Base-by-base conservation (phyloP, 139 green algal genomes). In the Closterium sp. region DNA sequence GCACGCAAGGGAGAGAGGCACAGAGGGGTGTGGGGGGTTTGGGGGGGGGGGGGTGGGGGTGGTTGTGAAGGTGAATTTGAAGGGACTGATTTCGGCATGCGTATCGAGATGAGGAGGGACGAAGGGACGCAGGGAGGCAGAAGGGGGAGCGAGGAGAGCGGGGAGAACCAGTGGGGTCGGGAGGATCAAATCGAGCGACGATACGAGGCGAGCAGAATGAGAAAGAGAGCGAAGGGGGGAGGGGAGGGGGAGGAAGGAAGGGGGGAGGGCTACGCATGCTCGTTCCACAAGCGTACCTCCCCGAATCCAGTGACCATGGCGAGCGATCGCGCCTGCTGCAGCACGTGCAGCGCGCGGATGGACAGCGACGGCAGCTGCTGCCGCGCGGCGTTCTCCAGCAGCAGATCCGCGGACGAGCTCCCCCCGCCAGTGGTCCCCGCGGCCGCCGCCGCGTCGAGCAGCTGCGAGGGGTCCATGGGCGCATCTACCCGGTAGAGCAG, bases 261-360 rank as follows among this genome's bases (percentile, higher is more conserved):
- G 55, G 25, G 38, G 38, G 38, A 76, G 55, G 55, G 55, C 55
- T 76, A 76, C 12, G 55, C 55, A 28, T 76, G 55, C 55, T 76
- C 4, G 55, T 10, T 12, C 55, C 55, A 19, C 55, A 76, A 3
- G 25, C 55, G 16, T 19, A 76, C 55, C 55, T 76, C 55, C 16
- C 55, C 55, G 55, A 76, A 76, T 76, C 55, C 55, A 76, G 55
- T 76, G 55, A 76, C 55, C 55, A 76, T 76, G 55, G 55, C 55
- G 4, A 76, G 55, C 55, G 55, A 76, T 2, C 55, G 55, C 86
- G 86, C 86, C 21, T 89, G 86, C 32, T 89, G 86, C 86, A 89
- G 32, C 86, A 89, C 66, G 86, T 89, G 86, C n/a, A 89, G n/a
- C n/a, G 86, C 86, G 66, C 30, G 32, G 66, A 89, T 89, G 86